Conservation (phyloP, 495 filamentous ascomycete genomes). For the Cercophora scortea region DNA sequence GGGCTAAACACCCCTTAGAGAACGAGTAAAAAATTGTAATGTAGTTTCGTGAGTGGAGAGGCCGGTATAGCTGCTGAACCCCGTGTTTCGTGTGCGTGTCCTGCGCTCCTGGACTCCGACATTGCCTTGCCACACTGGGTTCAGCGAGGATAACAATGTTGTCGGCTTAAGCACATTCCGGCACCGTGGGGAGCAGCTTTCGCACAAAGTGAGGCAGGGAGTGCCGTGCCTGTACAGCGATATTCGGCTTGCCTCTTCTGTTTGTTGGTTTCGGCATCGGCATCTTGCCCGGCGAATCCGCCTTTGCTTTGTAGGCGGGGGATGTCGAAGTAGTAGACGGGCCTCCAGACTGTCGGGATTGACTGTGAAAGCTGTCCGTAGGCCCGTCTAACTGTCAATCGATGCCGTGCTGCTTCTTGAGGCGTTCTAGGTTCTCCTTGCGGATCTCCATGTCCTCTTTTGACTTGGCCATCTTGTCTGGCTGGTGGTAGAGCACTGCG, state of each 20-base stretch:
- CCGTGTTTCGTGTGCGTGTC: slow-evolving; percentile 12
- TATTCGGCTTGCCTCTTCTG: slow-evolving; percentile 25
- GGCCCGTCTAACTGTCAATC: slow-evolving; percentile 75
- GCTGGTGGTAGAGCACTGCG: slow-evolving; percentile 93
- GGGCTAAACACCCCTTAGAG: slow-evolving; percentile 9
- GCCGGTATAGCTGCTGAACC: slow-evolving; percentile 1
- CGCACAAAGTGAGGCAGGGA: slow-evolving; percentile 39
- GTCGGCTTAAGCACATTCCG: slow-evolving; percentile 25
- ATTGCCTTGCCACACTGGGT: slow-evolving; percentile 13
- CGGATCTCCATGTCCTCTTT: slow-evolving; percentile 91
- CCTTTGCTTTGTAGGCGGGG: slow-evolving; percentile 26
- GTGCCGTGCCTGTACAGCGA: slow-evolving; percentile 29
- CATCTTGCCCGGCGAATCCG: slow-evolving; percentile 12
- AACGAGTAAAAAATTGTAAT: slow-evolving; percentile 15
- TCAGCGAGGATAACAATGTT: slow-evolving; percentile 15
- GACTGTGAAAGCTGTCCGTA: slow-evolving; percentile 42
- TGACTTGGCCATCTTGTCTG: slow-evolving; percentile 90
- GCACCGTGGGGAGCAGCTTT: slow-evolving; percentile 30
- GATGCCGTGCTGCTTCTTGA: slow-evolving; percentile 97
- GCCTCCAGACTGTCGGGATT: slow-evolving; percentile 40
- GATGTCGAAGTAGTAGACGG: slow-evolving; percentile 40
- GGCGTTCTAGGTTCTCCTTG: slow-evolving; percentile 93
- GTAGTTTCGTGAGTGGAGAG: slow-evolving; percentile 16
- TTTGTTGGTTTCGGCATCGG: slow-evolving; percentile 20
- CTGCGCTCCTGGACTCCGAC: no score